Evolutionary conservation across 257 asterid genomes (phyloP).

Genomic region (Lycium barbarum): DNA sequence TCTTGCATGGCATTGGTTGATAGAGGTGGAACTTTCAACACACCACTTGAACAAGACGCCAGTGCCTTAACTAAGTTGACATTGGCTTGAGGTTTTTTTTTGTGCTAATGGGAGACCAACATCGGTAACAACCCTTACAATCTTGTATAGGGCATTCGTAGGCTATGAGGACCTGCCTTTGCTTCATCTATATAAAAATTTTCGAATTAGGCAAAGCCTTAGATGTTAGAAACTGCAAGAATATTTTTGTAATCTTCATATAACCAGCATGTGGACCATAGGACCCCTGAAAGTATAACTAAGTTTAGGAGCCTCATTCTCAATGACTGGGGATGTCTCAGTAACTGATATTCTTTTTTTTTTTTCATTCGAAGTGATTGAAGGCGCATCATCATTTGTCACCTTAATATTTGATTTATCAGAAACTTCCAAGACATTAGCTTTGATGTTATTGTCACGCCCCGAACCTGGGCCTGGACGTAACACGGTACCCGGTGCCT

Average conservation of each 20-base stretch:
- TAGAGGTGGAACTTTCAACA: not conserved
- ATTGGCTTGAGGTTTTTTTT: not conserved
- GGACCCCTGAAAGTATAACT: too few species aligned
- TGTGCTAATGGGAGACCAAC: not conserved
- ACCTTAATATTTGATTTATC: not conserved
- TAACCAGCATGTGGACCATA: too few species aligned
- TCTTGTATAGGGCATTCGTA: not conserved
- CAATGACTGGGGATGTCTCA: not conserved
- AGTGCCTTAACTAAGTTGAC: not conserved
- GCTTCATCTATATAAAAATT: constrained; percentile 50
- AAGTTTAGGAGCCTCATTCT: not conserved
- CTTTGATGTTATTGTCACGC: not conserved
- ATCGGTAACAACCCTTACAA: constrained; percentile 33
- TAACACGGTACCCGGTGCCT: too few species aligned
- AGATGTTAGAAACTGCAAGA: not conserved
- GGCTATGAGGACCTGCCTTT: constrained; percentile 35
- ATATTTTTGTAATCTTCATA: not conserved
- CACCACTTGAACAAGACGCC: constrained; percentile 28
- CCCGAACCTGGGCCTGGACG: too few species aligned
- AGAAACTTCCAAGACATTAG: not conserved
- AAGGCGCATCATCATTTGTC: not conserved
- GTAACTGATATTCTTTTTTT: too few species aligned
- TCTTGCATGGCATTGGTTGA: not conserved
- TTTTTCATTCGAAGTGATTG: not conserved
- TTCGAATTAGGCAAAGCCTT: not conserved